Evolutionary conservation across 257 asterid genomes (phyloP).

Genomic region (Osmanthus fragrans): DNA sequence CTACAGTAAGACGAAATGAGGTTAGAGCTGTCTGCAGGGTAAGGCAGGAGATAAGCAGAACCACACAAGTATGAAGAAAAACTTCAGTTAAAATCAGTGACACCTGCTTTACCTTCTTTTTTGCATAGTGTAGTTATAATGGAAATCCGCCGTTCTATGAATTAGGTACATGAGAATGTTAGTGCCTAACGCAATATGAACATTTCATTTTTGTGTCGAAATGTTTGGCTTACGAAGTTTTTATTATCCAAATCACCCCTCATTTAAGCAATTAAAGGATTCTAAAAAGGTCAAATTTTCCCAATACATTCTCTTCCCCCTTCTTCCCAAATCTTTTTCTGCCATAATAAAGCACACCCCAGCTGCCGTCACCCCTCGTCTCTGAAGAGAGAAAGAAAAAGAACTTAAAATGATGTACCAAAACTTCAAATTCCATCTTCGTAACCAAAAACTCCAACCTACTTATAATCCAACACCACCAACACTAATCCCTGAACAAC

Average conservation of each 20-base stretch:
- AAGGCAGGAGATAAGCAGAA: background rate
- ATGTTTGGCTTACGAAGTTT: background rate
- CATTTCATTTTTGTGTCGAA: background rate
- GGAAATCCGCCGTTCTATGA: background rate
- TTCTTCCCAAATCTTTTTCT: background rate
- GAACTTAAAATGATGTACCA: background rate
- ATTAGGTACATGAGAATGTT: background rate
- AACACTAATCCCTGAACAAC: background rate
- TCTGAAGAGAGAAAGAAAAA: background rate
- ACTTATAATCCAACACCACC: background rate
- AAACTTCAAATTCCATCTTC: too few species aligned
- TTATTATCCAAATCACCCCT: background rate
- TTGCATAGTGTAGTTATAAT: too few species aligned
- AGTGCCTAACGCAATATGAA: background rate
- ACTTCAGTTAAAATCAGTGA: background rate
- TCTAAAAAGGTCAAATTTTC: background rate
- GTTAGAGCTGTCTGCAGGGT: background rate
- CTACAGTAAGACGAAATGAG: constrained; percentile 24
- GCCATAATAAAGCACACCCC: background rate
- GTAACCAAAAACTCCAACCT: background rate
- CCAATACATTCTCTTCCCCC: background rate
- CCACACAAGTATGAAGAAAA: background rate
- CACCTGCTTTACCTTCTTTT: background rate
- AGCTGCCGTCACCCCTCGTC: background rate
- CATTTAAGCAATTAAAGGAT: background rate